These are phyloP conservation scores for Nepenthes alata DNA, from an alignment of 179 eudicot species.

Conservation along the genomic window DNA sequence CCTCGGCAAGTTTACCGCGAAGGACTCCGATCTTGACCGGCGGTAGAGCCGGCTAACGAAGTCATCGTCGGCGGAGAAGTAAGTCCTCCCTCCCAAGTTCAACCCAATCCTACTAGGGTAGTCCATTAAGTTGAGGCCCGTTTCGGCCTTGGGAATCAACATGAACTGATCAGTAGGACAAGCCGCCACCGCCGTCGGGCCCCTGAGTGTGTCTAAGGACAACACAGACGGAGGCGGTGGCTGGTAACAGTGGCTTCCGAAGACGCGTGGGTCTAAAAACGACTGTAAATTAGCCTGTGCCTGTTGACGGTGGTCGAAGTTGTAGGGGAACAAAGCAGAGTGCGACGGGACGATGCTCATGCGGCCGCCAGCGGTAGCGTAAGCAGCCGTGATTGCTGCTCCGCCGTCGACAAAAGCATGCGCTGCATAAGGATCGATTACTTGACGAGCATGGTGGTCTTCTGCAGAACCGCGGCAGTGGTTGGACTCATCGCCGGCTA, in stretches of 20 bases:
- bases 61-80: constrained; percentile 59
- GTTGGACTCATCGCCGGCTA: constrained; percentile 17
- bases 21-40: constrained; percentile 3
- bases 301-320: constrained; percentile 7
- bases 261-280: constrained; percentile 33
- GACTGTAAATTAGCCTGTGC: constrained; percentile 10
- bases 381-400: constrained; percentile 2
- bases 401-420: constrained; percentile 9
- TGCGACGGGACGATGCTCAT: background rate
- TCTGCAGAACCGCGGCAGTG: constrained; percentile 12
- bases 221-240: constrained; percentile 15
- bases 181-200: background rate
- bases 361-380: background rate
- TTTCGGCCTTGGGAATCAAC: constrained; percentile 55
- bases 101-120: constrained; percentile 45
- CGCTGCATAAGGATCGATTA: constrained; percentile 26
- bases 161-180: constrained; percentile 4
- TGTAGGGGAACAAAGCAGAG: constrained; percentile 4
- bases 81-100: constrained; percentile 82
- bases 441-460: constrained; percentile 19
- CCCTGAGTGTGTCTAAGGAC: constrained; percentile 20
- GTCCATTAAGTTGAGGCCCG: constrained; percentile 18
- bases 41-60: constrained; percentile 74
- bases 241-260: constrained; percentile 16
- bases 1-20: constrained; percentile 22